Base-by-base conservation (phyloP, 352 stramenopile genomes). In the Globisporangium middletonii region DNA sequence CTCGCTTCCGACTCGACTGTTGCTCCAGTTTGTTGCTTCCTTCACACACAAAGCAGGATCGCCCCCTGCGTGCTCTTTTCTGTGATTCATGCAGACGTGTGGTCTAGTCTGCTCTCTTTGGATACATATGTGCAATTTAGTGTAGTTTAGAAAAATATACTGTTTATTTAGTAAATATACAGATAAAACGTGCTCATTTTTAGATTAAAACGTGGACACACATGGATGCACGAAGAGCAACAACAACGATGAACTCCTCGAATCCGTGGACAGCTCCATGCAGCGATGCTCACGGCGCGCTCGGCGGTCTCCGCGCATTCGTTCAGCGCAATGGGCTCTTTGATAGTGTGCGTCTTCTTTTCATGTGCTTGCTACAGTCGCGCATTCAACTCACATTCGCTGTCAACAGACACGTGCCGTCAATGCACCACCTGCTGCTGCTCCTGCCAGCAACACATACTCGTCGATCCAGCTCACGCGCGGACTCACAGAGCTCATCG, bases 221-320 rank as follows among this genome's bases (percentile, higher is more conserved):
- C 16, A 48, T 48, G 43, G 43, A 48, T 48, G 43, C 43, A 48
- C 43, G 7, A 26, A 9, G 43, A 43, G 41, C 5, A 33, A 13
- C 27, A 57, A 11, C 48, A 59, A 46, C 15, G 68, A 59, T 60
- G 23, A 23, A 23, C 23, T 23, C 23, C 33, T 35, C 30, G 30
- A 83, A 83, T 69, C 71, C 69, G 23, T 83, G 69, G 74, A 44
- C 53, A 0, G 48, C 64, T 46, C 27, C 51, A 44, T 46, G 41
- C 23, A 23, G 23, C 37, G 55, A 53, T 9, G 49, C 47, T 13
- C 62, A 69, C 18, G 64, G 65, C 2, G 56, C 69, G 4, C 57
- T 83, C 5, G 73, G 76, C 52, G 65, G 69, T 0, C n/a, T 78
- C 48, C 65, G 72, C 51, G 63, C 61, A 1, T 78, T 83, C 49